Evolutionary conservation across 331 rosid species (phyloP), one percentile per base, ranked within the genome.

Genomic region (Malus hybrid): DNA sequence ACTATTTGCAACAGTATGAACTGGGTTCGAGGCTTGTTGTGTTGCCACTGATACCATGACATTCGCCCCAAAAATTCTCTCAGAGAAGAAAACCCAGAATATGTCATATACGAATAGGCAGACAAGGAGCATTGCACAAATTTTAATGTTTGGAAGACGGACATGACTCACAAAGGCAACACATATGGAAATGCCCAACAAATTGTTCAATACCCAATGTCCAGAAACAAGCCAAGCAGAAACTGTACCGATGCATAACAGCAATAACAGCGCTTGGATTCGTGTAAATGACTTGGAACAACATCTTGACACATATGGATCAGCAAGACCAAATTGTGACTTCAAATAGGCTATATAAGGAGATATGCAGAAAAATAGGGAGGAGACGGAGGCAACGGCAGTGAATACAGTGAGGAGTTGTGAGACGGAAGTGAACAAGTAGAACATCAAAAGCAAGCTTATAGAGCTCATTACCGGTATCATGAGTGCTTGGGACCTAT

Each of bases 11-110:
- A 95, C 93, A n/a, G 96, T 95, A 84, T 95, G 99, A 80, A 95
- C 90, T 63, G 94, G 99, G 86, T 95, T 95, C 29, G 96, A 86
- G 61, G 99, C 97, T 83, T 90, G 96, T 79, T 95, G 97, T 48
- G 94, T 95, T 72, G 98, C 99, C 72, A 95, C 96, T 15, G 99
- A 90, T 74, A 95, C 99, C 99, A 95, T 95, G 63, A 95, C 99
- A 86, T 95, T 92, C 46, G 89, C 96, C 81, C 99, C 99, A 55
- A 95, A 95, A 88, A 95, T 79, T 85, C 96, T 92, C 85, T 95
- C 96, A 72, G 98, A 95, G 88, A 88, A 95, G 91, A 95, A 95
- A 74, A 95, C 97, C 99, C 98, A 95, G 84, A 92, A 95, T 67
- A 95, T 95, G 84, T 95, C 99, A 70, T 92, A 95, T 34, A 92